phyloP scores from a whole-genome alignment of 192 early-diverging fungal genomes.

The Endogone sp. region DNA sequence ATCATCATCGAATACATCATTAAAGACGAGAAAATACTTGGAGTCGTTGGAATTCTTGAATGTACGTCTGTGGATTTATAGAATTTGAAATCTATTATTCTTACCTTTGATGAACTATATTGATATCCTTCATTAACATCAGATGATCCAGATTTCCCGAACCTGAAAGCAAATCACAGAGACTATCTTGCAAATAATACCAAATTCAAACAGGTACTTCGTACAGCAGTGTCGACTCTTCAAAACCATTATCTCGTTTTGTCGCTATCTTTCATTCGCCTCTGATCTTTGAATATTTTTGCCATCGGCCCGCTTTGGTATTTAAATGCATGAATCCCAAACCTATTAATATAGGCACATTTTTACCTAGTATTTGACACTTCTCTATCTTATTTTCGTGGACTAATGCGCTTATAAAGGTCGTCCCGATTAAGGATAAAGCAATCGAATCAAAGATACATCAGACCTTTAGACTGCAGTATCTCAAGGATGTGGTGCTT shows the following conservation, averaged over 20 bases:
- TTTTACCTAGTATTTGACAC: not conserved
- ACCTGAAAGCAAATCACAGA: constrained; percentile 69
- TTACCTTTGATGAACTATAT: too few relatives aligned
- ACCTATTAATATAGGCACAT: too few relatives aligned
- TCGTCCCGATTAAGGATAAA: constrained; percentile 75
- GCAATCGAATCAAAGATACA: constrained; percentile 76
- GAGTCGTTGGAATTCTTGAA: constrained; percentile 82
- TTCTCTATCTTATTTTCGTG: not conserved
- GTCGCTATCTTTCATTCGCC: too few relatives aligned
- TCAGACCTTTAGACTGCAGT: constrained; percentile 83
- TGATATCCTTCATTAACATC: too few relatives aligned
- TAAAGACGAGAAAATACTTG: constrained; percentile 70
- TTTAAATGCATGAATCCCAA: too few relatives aligned
- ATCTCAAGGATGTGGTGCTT: constrained; percentile 82
- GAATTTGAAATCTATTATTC: not conserved
- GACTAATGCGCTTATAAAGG: constrained; percentile 13
- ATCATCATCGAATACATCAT: constrained; percentile 70
- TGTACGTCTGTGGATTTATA: constrained; percentile 39
- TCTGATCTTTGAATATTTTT: too few relatives aligned
- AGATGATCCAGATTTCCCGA: constrained; percentile 34
- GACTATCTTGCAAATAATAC: constrained; percentile 57
- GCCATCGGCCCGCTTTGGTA: too few relatives aligned
- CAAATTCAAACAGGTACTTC: constrained; percentile 54
- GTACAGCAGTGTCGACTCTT: not conserved
- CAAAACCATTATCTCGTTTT: too few relatives aligned